Conservation (phyloP, 2,329 filamentous ascomycete species). For the Fusarium coffeatum region DNA sequence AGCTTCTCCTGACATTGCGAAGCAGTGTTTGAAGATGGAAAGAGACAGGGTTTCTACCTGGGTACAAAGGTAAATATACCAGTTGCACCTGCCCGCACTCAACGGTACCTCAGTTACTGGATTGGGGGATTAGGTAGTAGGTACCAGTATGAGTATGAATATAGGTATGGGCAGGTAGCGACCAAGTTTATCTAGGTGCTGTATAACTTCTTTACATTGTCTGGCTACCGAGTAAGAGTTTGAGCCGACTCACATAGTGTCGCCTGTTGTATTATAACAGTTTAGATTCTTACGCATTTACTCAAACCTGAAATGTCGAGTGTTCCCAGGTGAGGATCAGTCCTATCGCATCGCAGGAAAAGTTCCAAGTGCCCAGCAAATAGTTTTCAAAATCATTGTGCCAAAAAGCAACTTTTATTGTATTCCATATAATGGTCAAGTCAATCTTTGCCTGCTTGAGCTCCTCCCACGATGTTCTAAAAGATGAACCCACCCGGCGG, state of each 20-base stretch:
- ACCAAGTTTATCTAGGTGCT: background rate
- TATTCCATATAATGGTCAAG: constrained; percentile 41
- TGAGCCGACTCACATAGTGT: background rate
- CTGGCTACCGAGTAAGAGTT: background rate
- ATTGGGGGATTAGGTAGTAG: too few relatives aligned
- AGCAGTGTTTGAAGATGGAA: background rate
- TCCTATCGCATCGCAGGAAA: constrained; percentile 11
- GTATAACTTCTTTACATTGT: background rate
- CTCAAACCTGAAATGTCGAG: background rate
- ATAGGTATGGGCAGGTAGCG: background rate
- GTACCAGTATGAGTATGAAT: too few relatives aligned
- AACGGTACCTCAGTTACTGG: too few relatives aligned
- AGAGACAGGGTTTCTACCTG: background rate
- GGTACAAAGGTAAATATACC: too few relatives aligned
- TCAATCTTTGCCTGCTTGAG: constrained; percentile 40
- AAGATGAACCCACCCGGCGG: constrained; percentile 1
- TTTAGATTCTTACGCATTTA: background rate
- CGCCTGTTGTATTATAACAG: background rate
- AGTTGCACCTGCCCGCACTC: too few relatives aligned
- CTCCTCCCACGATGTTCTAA: constrained; percentile 17
- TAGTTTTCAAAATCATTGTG: background rate
- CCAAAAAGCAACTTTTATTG: constrained; percentile 40
- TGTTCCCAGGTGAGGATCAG: background rate
- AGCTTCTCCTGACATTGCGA: background rate
- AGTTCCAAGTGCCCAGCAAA: background rate